phyloP scores from a whole-genome alignment of 495 filamentous ascomycete genomes.

The Penicillium angulare region DNA sequence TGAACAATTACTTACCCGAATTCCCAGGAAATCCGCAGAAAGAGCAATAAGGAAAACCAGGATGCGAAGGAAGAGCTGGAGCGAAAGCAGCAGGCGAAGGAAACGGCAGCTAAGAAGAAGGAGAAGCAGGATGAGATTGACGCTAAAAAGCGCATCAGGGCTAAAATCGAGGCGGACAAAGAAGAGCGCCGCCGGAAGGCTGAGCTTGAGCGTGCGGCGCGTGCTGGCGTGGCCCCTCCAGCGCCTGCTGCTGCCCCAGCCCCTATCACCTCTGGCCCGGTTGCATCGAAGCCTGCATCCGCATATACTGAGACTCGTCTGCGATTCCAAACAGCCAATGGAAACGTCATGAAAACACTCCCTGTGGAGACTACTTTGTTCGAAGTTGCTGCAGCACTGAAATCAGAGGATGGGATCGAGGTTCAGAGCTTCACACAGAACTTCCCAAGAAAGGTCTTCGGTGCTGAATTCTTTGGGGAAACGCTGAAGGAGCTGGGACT shows the following conservation, averaged over 20 bases:
- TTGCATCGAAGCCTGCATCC: constrained; percentile 55
- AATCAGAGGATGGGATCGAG: constrained; percentile 58
- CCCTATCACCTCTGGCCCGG: constrained; percentile 39
- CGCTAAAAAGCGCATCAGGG: constrained; percentile 83
- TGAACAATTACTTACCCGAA: neutral
- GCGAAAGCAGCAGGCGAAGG: constrained; percentile 86
- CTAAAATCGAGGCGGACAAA: constrained; percentile 89
- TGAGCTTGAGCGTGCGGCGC: constrained; percentile 78
- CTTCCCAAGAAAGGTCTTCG: constrained; percentile 83
- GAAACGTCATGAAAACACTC: constrained; percentile 78
- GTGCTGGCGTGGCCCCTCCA: constrained; percentile 65
- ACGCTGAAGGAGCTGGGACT: constrained; percentile 90
- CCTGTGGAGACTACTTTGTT: constrained; percentile 87
- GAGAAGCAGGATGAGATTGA: constrained; percentile 88
- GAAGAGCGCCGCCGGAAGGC: constrained; percentile 77
- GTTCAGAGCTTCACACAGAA: constrained; percentile 78
- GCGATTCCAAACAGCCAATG: constrained; percentile 70
- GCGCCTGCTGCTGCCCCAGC: constrained; percentile 38
- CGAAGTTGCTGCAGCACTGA: constrained; percentile 78
- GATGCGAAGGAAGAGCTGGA: constrained; percentile 79
- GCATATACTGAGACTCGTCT: constrained; percentile 78
- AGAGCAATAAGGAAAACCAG: constrained; percentile 75
- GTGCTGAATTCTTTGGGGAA: constrained; percentile 78
- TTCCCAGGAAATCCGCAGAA: constrained; percentile 76
- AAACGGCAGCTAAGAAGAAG: constrained; percentile 74